Conservation (phyloP, 2,329 filamentous ascomycete species). For the Alternaria metachromatica region DNA sequence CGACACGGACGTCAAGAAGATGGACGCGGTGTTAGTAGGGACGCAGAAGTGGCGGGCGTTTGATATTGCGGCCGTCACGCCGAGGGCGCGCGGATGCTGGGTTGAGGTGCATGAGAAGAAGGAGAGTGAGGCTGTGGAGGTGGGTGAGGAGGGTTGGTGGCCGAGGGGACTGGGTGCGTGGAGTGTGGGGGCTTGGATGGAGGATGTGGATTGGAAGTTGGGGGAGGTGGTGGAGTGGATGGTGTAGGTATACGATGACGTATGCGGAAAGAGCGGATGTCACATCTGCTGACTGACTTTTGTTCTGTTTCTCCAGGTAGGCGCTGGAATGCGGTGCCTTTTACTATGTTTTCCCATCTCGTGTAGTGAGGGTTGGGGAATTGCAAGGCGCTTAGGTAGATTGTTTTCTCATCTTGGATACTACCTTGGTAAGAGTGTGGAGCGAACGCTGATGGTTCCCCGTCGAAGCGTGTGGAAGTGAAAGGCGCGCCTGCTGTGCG, state of each 20-base stretch:
- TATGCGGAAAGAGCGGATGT: not conserved
- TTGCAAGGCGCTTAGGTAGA: not conserved
- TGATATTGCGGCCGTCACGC: slow-evolving; percentile 23
- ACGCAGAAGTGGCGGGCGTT: slow-evolving; percentile 37
- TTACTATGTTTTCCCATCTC: not conserved
- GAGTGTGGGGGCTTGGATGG: slow-evolving; percentile 39
- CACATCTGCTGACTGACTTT: not conserved
- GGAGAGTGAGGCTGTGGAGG: slow-evolving; percentile 1
- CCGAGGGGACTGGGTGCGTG: slow-evolving; percentile 28
- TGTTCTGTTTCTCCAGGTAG: not conserved
- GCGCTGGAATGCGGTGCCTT: not conserved
- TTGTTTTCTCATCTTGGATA: not conserved
- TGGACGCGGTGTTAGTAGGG: slow-evolving; percentile 27
- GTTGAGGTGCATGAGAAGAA: slow-evolving; percentile 17
- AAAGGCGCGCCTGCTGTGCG: not conserved
- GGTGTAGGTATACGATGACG: slow-evolving; percentile 15
- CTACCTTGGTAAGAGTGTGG: no score
- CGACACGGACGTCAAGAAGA: slow-evolving; percentile 25
- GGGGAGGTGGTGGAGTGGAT: slow-evolving; percentile 36
- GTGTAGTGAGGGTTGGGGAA: not conserved
- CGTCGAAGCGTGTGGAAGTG: not conserved
- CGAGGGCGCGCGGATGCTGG: slow-evolving; percentile 37
- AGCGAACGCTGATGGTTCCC: not conserved
- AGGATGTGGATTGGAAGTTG: slow-evolving; percentile 33
- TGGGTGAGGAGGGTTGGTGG: slow-evolving; percentile 24